Evolutionary conservation across 768 basidiomycete species (phyloP).

Genomic region (Strobilomyces confusus): DNA sequence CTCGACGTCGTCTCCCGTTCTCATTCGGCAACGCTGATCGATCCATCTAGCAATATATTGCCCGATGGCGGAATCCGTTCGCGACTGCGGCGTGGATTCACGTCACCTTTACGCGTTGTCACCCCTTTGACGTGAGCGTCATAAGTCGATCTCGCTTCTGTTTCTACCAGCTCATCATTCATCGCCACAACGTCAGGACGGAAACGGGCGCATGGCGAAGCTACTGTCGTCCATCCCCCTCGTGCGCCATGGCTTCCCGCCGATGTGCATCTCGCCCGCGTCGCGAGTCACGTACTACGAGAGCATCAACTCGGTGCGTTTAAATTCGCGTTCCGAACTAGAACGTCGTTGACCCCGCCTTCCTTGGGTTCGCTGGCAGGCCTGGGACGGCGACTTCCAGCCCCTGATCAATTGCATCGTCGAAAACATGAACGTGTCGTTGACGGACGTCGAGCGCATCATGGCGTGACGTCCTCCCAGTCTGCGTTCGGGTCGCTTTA

Average conservation of each 20-base stretch:
- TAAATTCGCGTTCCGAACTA: background rate
- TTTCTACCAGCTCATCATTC: too few species aligned
- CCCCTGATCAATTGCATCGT: constrained; percentile 32
- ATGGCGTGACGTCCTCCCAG: constrained; percentile 14
- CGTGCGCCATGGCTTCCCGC: constrained; percentile 30
- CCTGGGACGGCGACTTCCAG: constrained; percentile 34
- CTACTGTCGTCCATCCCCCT: constrained; percentile 34
- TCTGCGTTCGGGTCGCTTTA: background rate
- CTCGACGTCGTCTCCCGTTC: background rate
- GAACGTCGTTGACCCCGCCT: background rate
- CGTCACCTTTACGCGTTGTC: constrained; percentile 32
- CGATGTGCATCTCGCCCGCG: constrained; percentile 27
- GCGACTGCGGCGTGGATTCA: constrained; percentile 36
- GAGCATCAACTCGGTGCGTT: constrained; percentile 29
- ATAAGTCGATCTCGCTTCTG: background rate
- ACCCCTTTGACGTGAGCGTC: constrained; percentile 31
- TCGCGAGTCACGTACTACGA: constrained; percentile 27
- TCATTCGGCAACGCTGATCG: background rate
- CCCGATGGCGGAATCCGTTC: constrained; percentile 36
- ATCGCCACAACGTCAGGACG: too few species aligned
- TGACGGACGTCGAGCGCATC: constrained; percentile 28
- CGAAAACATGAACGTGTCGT: constrained; percentile 21
- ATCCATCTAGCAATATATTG: constrained; percentile 12
- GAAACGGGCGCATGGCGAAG: constrained; percentile 34
- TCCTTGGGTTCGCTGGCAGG: constrained; percentile 10